Evolutionary conservation across 2,329 filamentous ascomycete species (phyloP).

Genomic region (Penicillium sp.): DNA sequence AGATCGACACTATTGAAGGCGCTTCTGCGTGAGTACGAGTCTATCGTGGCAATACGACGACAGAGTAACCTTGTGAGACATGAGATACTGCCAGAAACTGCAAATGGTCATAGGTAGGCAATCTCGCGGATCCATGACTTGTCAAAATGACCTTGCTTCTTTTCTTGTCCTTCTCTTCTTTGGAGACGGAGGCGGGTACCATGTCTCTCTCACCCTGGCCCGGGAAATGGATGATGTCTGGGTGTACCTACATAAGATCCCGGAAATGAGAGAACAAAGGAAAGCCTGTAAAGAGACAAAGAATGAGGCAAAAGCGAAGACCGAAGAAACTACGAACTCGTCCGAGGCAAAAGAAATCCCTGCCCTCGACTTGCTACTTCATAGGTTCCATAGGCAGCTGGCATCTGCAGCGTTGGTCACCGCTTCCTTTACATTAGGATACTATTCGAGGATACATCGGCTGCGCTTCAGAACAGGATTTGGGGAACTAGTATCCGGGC

Average conservation of each 20-base stretch:
- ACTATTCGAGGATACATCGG: background rate
- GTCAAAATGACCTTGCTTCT: too few species aligned
- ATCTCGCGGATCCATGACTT: too few species aligned
- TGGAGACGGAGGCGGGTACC: too few species aligned
- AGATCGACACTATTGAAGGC: conserved; percentile 2
- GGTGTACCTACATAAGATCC: background rate
- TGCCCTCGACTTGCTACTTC: background rate
- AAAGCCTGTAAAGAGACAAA: background rate
- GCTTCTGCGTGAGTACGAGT: background rate
- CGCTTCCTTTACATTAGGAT: background rate
- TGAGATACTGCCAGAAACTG: too few species aligned
- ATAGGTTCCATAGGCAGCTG: background rate
- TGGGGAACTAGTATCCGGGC: background rate
- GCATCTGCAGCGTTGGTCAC: background rate
- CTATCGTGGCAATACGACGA: background rate
- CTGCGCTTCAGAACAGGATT: background rate
- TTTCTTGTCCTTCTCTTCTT: too few species aligned
- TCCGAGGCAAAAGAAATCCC: background rate
- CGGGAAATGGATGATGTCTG: background rate
- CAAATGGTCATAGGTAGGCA: too few species aligned
- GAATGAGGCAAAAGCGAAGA: background rate
- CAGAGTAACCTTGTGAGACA: too few species aligned
- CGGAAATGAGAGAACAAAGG: background rate
- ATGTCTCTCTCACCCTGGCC: too few species aligned
- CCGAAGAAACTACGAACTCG: background rate